These are phyloP conservation scores for Fraxinus quadrangulata DNA, from an alignment of 257 asterid species.

Conservation along the genomic window DNA sequence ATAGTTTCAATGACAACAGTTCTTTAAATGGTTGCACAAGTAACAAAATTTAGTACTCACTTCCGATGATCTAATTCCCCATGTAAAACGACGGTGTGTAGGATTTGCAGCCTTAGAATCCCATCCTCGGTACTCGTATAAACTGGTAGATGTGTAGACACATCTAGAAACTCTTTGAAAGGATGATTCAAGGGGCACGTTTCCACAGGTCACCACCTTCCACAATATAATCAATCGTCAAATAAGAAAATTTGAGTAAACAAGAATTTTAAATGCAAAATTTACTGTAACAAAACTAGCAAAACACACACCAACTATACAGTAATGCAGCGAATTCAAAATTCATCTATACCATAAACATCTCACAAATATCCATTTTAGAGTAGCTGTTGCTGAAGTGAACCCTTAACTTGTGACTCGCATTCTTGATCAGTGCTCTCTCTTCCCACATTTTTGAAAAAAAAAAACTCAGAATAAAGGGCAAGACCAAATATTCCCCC, in stretches of 20 bases:
- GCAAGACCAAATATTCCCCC: no score
- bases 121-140: conserved; percentile 80
- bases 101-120: conserved; percentile 74
- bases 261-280: conserved; percentile 4
- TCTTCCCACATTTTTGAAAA: not conserved
- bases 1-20: not conserved
- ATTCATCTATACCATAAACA: not conserved
- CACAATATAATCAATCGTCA: conserved; percentile 25
- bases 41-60: conserved; percentile 36
- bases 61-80: conserved; percentile 80
- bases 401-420: not conserved
- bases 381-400: not conserved
- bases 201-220: conserved; percentile 94
- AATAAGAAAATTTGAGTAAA: conserved; percentile 11
- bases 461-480: no score
- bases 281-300: conserved; percentile 6
- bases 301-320: not conserved
- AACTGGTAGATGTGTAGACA: conserved; percentile 77
- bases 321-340: not conserved
- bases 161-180: conserved; percentile 89
- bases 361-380: not conserved
- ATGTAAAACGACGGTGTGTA: conserved; percentile 76
- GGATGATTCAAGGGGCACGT: conserved; percentile 79
- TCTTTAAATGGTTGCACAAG: not conserved
- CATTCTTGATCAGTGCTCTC: not conserved